Conservation (phyloP, 768 basidiomycete genomes). For the Tricholoma furcatifolium region DNA sequence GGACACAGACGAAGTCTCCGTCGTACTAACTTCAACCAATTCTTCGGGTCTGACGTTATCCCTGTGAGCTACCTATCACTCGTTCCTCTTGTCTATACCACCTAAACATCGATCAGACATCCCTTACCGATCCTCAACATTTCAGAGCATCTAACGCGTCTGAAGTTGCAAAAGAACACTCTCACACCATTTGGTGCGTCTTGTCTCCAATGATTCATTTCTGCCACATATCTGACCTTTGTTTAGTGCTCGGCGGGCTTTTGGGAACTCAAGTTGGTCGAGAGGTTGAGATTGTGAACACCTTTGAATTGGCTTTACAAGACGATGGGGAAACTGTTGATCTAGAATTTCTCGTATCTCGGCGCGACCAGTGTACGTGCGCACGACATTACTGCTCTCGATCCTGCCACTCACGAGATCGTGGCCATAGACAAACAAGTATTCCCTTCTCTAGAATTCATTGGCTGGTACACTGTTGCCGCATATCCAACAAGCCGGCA, state of each 20-base stretch:
- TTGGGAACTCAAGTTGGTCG: slow-evolving; percentile 93
- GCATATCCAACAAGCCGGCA: slow-evolving; percentile 71
- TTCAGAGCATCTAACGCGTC: slow-evolving; percentile 90
- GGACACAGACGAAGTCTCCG: slow-evolving; percentile 77
- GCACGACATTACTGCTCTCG: not conserved
- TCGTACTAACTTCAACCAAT: slow-evolving; percentile 70
- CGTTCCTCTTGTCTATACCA: not conserved
- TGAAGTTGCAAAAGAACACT: slow-evolving; percentile 68
- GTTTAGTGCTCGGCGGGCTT: slow-evolving; percentile 84
- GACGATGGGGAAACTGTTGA: slow-evolving; percentile 64
- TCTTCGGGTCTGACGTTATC: slow-evolving; percentile 74
- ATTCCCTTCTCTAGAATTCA: slow-evolving; percentile 94
- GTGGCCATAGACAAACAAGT: slow-evolving; percentile 84
- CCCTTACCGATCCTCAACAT: slow-evolving; percentile 96
- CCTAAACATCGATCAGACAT: slow-evolving; percentile 57
- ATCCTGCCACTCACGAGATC: slow-evolving; percentile 7
- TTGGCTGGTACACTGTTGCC: slow-evolving; percentile 97
- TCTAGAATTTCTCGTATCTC: slow-evolving; percentile 74
- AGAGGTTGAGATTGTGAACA: slow-evolving; percentile 96
- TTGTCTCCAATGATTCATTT: not conserved
- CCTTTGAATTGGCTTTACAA: slow-evolving; percentile 83
- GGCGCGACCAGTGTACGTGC: slow-evolving; percentile 78
- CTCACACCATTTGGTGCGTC: slow-evolving; percentile 63
- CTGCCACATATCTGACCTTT: not conserved
- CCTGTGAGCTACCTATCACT: slow-evolving; percentile 46